phyloP scores from a whole-genome alignment of 2,329 filamentous ascomycete species.

The Phyllosticta capitalensis region DNA sequence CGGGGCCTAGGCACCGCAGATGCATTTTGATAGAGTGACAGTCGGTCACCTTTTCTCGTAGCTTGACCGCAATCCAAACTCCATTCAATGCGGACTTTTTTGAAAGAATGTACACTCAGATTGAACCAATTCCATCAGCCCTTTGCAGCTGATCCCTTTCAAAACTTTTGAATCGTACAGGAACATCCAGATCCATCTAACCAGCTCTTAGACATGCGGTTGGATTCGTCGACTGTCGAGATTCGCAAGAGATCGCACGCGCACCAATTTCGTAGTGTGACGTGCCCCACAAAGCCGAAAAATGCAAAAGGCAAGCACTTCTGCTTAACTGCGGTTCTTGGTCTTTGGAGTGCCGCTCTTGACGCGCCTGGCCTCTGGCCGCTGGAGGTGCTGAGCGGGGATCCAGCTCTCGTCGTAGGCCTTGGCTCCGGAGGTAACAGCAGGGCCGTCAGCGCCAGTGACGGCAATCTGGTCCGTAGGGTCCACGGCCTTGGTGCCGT shows the following conservation, averaged over 20 bases:
- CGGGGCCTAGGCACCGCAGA: background rate
- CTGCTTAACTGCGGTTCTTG: slow-evolving; percentile 16
- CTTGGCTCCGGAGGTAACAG: slow-evolving; percentile 60
- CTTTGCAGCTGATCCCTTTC: background rate
- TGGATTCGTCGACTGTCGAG: background rate
- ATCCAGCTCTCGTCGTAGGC: slow-evolving; percentile 92
- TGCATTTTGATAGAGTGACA: background rate
- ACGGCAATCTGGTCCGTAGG: slow-evolving; percentile 49
- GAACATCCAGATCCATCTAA: background rate
- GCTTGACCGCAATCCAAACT: background rate
- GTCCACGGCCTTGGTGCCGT: slow-evolving; percentile 53
- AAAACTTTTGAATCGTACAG: background rate
- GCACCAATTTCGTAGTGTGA: background rate
- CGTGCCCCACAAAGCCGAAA: background rate
- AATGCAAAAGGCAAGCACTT: background rate
- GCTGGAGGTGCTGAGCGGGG: slow-evolving; percentile 77
- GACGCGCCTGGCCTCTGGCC: slow-evolving; percentile 59
- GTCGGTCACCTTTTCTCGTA: background rate
- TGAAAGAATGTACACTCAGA: background rate
- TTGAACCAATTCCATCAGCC: background rate
- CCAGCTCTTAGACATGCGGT: background rate
- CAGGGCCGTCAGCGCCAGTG: slow-evolving; percentile 61
- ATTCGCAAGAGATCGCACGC: too few species aligned
- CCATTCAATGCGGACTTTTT: background rate
- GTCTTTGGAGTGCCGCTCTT: slow-evolving; percentile 38